Conservation (phyloP, 345 rosid genomes). For the Acer yangbiense region DNA sequence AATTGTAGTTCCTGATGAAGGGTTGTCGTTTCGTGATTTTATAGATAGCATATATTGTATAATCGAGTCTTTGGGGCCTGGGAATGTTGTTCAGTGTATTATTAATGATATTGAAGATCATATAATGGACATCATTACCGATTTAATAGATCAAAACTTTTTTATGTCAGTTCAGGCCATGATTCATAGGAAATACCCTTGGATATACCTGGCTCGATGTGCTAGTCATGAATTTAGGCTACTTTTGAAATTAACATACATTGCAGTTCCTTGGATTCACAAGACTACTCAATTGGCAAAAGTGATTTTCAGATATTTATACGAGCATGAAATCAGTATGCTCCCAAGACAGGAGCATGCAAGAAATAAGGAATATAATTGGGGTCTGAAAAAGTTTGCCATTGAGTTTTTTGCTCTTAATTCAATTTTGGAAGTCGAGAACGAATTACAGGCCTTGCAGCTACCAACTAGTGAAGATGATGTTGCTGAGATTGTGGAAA, state of each 20-base stretch:
- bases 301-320: not conserved
- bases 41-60: not conserved
- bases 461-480: not conserved
- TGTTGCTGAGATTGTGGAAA: not conserved
- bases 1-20: not conserved
- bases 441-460: constrained; percentile 6
- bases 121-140: not conserved
- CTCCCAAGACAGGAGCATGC: not conserved
- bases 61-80: not conserved
- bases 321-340: not conserved
- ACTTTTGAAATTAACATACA: not conserved
- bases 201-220: not conserved
- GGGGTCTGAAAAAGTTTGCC: not conserved
- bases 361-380: not conserved
- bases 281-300: constrained; percentile 6
- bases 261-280: not conserved
- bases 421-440: constrained; percentile 7
- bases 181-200: not conserved
- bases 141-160: too few species aligned
- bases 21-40: not conserved
- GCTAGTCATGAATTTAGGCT: not conserved
- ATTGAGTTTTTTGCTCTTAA: not conserved
- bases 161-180: not conserved
- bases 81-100: constrained; percentile 11
- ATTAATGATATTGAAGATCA: not conserved